Base-by-base conservation (phyloP, 2,329 filamentous ascomycete genomes). In the Didymella pinodella region DNA sequence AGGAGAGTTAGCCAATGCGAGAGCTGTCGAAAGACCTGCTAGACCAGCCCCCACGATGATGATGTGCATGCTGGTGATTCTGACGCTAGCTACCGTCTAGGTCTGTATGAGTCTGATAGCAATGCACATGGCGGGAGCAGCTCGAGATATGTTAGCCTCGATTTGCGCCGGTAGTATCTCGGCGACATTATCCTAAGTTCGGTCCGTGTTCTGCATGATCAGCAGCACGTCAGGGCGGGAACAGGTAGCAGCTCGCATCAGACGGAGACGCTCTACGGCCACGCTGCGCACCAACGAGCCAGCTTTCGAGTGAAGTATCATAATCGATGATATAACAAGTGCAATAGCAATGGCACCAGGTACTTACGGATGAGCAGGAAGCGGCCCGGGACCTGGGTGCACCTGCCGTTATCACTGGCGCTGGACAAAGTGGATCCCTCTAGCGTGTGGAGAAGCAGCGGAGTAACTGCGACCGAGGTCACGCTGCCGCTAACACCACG, bases 381-480 rank as follows among this genome's bases (percentile, higher is more conserved):
- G 7, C 2, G 16, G 38, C 26, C 28, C 43, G 54, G 34, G 10
- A 29, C 26, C 28, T 34, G 48, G 34, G 20, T 34, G 34, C 18
- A 22, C 29, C 12, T 59, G 25, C 56, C 49, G 29, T 46, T 26
- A n/a, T 49, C 40, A 38, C 50, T 41, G 40, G 2, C 20, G 41
- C 50, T 47, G 50, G 25, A 29, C 28, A 28, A 31, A 44, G n/a
- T 29, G 43, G 54, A 20, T 18, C 41, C 11, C 14, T 16, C 11
- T 54, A 54, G 56, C 47, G 41, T 54, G 56, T 47, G 56, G 47
- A 20, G 56, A 50, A 25, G 10, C 34, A 38, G 50, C 49, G 56
- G 56, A 50, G 50, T 54, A 51, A 46, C 2, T 40, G 11, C 26
- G 56, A 31, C 56, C 56, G 50, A 59, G 56, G 56, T 59, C 56